These are phyloP conservation scores for Daldinia vernicosa DNA, from an alignment of 495 filamentous ascomycete genomes.

Conservation along the genomic window DNA sequence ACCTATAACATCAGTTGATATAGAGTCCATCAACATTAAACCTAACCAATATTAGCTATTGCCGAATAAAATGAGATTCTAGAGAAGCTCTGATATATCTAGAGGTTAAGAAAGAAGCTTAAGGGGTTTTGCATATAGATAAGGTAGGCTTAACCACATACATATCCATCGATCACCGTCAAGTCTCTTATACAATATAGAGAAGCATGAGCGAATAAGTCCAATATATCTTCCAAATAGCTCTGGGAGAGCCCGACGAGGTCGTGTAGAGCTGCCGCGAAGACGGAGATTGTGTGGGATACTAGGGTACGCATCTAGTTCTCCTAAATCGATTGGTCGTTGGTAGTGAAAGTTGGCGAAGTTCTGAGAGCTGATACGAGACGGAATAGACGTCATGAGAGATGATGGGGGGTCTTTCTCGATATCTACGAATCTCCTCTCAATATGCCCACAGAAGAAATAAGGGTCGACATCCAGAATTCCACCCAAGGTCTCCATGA, in stretches of 20 bases:
- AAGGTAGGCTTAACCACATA: neutral
- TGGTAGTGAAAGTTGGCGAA: constrained; percentile 19
- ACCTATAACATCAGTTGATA: constrained; percentile 8
- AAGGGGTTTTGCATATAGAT: too few species aligned
- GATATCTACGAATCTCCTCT: constrained; percentile 10
- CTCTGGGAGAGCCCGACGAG: constrained; percentile 4
- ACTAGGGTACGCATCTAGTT: neutral
- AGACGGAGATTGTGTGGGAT: constrained; percentile 8
- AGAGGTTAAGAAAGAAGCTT: neutral
- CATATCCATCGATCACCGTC: constrained; percentile 9
- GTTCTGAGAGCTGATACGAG: constrained; percentile 3
- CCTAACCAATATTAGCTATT: neutral
- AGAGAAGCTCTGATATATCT: neutral
- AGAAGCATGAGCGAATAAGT: constrained; percentile 17
- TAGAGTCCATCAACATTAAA: constrained; percentile 21
- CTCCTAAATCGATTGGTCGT: constrained; percentile 17
- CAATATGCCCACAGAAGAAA: constrained; percentile 18
- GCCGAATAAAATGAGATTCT: too few species aligned
- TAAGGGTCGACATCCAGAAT: constrained; percentile 15
- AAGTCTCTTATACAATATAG: constrained; percentile 8
- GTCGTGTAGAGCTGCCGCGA: neutral
- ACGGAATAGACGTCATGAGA: constrained; percentile 12
- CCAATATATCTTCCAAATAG: constrained; percentile 13
- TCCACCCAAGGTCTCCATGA: constrained; percentile 1
- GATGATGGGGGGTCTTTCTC: constrained; percentile 8